These are phyloP conservation scores for Botryotinia calthae DNA, from an alignment of 2,329 filamentous ascomycete genomes.

Conservation along the genomic window DNA sequence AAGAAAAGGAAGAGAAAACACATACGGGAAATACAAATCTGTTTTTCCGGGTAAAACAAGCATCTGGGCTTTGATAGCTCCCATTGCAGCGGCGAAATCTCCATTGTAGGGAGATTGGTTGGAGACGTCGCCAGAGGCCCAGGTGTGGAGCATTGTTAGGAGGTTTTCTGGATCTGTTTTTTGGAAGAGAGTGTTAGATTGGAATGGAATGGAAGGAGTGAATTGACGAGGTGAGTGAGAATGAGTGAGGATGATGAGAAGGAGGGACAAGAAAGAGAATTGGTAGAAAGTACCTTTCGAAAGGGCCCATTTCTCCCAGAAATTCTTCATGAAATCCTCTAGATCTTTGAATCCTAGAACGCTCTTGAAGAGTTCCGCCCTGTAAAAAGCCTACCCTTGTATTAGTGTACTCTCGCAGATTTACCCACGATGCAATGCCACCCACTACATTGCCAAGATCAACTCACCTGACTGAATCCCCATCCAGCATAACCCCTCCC, in stretches of 20 bases:
- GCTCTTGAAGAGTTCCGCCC: constrained; percentile 65
- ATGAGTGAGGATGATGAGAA: no score
- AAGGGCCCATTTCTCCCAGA: constrained; percentile 74
- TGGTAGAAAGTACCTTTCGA: constrained; percentile 51
- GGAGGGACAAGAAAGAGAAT: background rate
- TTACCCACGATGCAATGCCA: no score
- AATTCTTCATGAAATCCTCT: constrained; percentile 70
- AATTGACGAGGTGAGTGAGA: background rate
- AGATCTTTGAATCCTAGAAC: constrained; percentile 63
- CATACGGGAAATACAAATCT: constrained; percentile 75
- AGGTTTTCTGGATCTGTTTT: constrained; percentile 70
- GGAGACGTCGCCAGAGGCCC: constrained; percentile 72
- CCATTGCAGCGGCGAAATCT: constrained; percentile 63
- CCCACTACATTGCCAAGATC: background rate
- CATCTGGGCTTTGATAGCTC: constrained; percentile 67
- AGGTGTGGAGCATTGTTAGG: constrained; percentile 72
- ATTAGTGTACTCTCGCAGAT: background rate
- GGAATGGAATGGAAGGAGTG: background rate
- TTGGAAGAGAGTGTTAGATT: background rate
- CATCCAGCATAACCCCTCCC: constrained; percentile 75
- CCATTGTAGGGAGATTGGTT: constrained; percentile 66
- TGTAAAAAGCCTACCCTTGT: constrained; percentile 57
- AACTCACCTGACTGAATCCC: constrained; percentile 66
- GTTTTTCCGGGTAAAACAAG: constrained; percentile 70
- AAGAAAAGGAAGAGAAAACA: constrained; percentile 19